Evolutionary conservation across 176 grass and related monocot species (phyloP).

Genomic region (Aegilops bicornis): DNA sequence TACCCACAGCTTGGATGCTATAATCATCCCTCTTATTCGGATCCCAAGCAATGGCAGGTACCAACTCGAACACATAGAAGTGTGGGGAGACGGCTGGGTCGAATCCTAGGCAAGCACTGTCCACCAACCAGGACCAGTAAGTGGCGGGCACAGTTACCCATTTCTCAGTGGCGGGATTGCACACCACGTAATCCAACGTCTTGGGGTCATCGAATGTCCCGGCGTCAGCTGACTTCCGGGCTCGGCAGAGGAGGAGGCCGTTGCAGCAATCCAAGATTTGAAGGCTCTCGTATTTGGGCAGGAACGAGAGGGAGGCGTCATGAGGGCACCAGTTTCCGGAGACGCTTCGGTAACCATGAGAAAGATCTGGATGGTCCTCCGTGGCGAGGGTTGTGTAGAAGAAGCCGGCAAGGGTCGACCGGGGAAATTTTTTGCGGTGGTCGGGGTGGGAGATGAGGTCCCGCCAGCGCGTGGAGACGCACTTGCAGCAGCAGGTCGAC

Average conservation of each 20-base stretch:
- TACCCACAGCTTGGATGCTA: background rate
- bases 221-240: background rate
- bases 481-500: too few species aligned
- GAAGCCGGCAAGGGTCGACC: background rate
- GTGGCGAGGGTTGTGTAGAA: background rate
- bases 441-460: background rate
- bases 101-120: background rate
- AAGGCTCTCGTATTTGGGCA: background rate
- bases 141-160: background rate
- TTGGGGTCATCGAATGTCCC: rapidly evolving
- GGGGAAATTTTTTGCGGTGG: background rate
- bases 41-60: background rate
- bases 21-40: rapidly evolving
- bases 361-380: background rate
- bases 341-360: background rate
- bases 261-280: background rate
- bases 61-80: background rate
- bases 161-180: background rate
- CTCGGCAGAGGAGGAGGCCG: background rate
- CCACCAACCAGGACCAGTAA: background rate
- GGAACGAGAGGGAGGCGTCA: background rate
- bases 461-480: too few species aligned
- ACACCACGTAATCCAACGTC: background rate
- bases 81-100: background rate
- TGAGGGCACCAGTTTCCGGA: background rate